Percentiles rank a stretch among this genome's conserved stretches.
Conservation (phyloP, 345 rosid species). For the Noccaea caerulescens region DNA sequence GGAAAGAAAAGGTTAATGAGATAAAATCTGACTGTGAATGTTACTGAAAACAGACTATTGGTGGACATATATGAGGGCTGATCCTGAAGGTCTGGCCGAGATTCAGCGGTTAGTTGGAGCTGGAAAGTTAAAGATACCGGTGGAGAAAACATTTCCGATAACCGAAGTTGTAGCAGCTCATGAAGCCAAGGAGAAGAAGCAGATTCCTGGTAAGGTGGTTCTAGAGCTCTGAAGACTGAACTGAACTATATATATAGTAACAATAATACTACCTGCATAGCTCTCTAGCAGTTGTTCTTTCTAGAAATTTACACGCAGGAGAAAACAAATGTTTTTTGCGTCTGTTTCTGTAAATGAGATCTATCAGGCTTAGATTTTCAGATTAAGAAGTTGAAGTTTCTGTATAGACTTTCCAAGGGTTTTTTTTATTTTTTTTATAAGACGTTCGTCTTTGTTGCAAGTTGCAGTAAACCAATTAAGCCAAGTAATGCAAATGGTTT, state of each 20-base stretch:
- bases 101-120: conserved; percentile 72
- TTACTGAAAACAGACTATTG: conserved; percentile 58
- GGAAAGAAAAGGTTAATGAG: not conserved
- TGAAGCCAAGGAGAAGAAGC: conserved; percentile 73
- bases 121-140: conserved; percentile 76
- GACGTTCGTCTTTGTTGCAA: conserved; percentile 25
- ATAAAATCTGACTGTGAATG: conserved; percentile 23
- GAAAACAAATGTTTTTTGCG: conserved; percentile 29
- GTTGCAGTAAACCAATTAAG: conserved; percentile 23
- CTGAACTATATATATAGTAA: conserved; percentile 24
- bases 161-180: conserved; percentile 86
- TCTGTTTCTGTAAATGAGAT: conserved; percentile 43
- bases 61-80: conserved; percentile 94
- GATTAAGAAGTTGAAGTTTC: conserved; percentile 31
- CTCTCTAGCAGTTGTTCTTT: conserved; percentile 34
- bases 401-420: conserved; percentile 39
- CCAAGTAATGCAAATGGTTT: conserved; percentile 33
- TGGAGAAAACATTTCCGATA: conserved; percentile 79
- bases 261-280: conserved; percentile 34
- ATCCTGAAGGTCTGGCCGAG: conserved; percentile 80
- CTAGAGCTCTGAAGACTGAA: conserved; percentile 58
- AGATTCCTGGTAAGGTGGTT: conserved; percentile 82
- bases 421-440: conserved; percentile 20
- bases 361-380: conserved; percentile 37
- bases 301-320: conserved; percentile 36